These are phyloP conservation scores for Puccinellia tenuiflora DNA, from an alignment of 176 grass and related monocot species.

Conservation along the genomic window DNA sequence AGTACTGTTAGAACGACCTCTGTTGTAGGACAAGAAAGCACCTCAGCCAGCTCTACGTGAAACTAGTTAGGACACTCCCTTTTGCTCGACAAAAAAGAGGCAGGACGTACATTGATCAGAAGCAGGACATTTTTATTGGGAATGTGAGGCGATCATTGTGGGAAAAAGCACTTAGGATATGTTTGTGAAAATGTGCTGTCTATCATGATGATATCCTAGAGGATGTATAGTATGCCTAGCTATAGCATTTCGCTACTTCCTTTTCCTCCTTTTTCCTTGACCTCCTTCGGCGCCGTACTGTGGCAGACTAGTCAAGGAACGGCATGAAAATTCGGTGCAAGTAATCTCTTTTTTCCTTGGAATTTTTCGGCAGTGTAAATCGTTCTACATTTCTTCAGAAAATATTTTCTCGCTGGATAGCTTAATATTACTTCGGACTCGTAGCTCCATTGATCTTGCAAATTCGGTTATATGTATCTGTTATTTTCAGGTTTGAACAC, in stretches of 20 bases:
- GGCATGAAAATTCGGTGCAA: not conserved
- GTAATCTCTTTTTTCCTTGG: not conserved
- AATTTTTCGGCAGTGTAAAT: not conserved
- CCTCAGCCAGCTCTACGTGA: not conserved
- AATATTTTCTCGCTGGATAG: not conserved
- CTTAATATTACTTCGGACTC: not conserved
- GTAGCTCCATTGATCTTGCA: not conserved
- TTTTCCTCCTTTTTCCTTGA: not conserved
- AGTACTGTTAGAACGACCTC: not conserved
- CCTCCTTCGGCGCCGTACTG: not conserved
- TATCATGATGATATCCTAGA: conserved; percentile 8
- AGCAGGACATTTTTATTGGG: not conserved
- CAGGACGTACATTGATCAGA: not conserved
- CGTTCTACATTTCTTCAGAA: not conserved
- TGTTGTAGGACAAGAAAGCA: conserved; percentile 16
- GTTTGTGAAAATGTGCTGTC: not conserved
- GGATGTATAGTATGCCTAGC: not conserved
- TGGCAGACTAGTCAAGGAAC: not conserved
- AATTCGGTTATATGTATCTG: not conserved
- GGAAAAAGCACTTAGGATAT: not conserved
- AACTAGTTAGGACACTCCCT: not conserved
- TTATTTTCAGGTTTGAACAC: not conserved
- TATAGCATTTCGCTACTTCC: not conserved
- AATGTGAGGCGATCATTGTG: not conserved
- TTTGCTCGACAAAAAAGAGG: conserved; percentile 8